A percentile compares a stretch with the other conserved stretches of the same genome.
Evolutionary conservation across 768 basidiomycete species (phyloP).

Genomic region (Candolleomyces eurysporus): DNA sequence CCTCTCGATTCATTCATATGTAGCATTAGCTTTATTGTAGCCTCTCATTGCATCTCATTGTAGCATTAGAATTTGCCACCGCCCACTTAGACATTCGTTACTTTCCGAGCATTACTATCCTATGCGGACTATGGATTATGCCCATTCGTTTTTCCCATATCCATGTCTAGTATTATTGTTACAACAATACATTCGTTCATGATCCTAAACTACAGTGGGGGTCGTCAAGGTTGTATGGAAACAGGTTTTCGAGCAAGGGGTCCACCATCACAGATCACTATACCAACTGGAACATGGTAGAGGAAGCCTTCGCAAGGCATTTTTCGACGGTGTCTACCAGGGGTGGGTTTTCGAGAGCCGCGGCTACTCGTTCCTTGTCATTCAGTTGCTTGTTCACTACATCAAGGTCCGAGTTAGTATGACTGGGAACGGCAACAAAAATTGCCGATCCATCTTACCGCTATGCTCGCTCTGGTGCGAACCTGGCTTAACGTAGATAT

Average conservation of each 20-base stretch:
- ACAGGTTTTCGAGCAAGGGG: neutral
- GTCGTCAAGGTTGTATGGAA: conserved; percentile 1
- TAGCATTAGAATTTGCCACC: conserved; percentile 15
- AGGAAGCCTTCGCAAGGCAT: conserved; percentile 25
- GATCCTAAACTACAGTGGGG: neutral
- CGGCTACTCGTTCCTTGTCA: conserved; percentile 97
- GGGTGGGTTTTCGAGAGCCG: conserved; percentile 89
- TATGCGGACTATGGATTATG: neutral
- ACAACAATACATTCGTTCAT: neutral
- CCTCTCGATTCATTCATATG: conserved; percentile 14
- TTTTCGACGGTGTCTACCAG: conserved; percentile 87
- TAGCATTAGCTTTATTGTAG: conserved; percentile 21
- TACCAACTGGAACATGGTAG: conserved; percentile 2
- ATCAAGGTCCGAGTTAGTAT: neutral
- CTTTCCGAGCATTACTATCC: neutral
- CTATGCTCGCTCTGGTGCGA: conserved; percentile 95
- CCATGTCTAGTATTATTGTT: conserved; percentile 1
- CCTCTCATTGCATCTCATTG: conserved; percentile 12
- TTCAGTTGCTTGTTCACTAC: conserved; percentile 98
- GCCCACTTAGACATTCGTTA: neutral
- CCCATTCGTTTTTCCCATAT: neutral
- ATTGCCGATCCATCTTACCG: conserved; percentile 44
- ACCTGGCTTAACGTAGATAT: conserved; percentile 89
- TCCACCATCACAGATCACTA: neutral
- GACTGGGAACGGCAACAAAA: neutral